These are phyloP conservation scores for Ustilago hordei DNA, from an alignment of 1,284 basidiomycete species.

Conservation along the genomic window DNA sequence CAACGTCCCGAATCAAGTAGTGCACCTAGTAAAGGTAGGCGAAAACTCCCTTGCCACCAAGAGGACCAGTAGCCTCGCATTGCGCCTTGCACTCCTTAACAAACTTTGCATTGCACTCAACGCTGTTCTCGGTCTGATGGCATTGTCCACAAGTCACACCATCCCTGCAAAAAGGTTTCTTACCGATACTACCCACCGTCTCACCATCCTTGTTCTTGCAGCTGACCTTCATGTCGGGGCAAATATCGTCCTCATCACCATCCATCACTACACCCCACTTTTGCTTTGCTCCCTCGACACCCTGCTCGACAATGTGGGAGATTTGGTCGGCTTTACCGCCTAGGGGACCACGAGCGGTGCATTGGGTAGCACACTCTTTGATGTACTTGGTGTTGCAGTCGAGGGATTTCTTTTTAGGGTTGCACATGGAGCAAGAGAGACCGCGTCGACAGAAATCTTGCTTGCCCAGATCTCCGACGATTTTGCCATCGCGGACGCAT, in stretches of 20 bases:
- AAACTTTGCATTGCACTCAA: slow-evolving; percentile 51
- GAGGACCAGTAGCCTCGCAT: slow-evolving; percentile 54
- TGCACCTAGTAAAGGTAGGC: slow-evolving; percentile 25
- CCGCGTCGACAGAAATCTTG: slow-evolving; percentile 46
- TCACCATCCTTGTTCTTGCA: slow-evolving; percentile 49
- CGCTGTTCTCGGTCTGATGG: slow-evolving; percentile 51
- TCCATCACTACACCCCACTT: background rate
- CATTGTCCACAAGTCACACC: slow-evolving; percentile 46
- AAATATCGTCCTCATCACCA: slow-evolving; percentile 50
- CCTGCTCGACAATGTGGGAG: background rate
- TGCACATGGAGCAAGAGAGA: slow-evolving; percentile 30
- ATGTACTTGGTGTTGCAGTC: slow-evolving; percentile 56
- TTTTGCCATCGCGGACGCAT: slow-evolving; percentile 49
- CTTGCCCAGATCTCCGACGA: slow-evolving; percentile 48
- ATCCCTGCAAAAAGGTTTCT: slow-evolving; percentile 52
- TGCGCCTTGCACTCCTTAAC: slow-evolving; percentile 44
- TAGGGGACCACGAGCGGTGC: slow-evolving; percentile 48
- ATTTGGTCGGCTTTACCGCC: slow-evolving; percentile 31
- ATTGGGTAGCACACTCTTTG: slow-evolving; percentile 39
- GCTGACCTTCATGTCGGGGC: slow-evolving; percentile 51
- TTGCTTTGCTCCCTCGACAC: background rate
- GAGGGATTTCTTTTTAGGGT: slow-evolving; percentile 45
- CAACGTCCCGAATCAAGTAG: background rate
- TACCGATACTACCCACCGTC: slow-evolving; percentile 45
- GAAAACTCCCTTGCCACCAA: slow-evolving; percentile 50